A percentile compares a stretch with the other conserved stretches of the same genome.
Conservation (phyloP, 164 flowering plant genomes). For the Protea cynaroides region DNA sequence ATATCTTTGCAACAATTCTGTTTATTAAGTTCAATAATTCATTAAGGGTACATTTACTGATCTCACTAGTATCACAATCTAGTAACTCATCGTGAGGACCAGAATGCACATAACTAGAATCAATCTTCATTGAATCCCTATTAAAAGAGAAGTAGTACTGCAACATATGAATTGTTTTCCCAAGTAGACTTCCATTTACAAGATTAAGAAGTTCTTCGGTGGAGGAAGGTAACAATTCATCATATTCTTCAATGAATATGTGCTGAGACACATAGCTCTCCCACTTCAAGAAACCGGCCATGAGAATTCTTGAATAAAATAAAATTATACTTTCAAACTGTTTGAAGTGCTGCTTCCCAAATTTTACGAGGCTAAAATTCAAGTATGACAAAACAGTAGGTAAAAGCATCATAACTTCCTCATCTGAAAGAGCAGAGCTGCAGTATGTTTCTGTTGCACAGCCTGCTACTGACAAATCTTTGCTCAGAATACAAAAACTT, state of each 20-base stretch:
- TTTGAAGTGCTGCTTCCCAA: conserved; percentile 27
- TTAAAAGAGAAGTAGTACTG: conserved; percentile 31
- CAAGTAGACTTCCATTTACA: conserved; percentile 51
- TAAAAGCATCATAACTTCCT: conserved; percentile 63
- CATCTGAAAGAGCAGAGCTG: conserved; percentile 32
- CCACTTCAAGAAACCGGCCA: conserved; percentile 61
- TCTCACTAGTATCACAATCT: conserved; percentile 37
- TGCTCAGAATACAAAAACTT: conserved; percentile 26
- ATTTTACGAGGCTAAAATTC: conserved; percentile 27
- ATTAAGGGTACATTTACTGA: conserved; percentile 27
- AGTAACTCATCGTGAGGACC: conserved; percentile 32
- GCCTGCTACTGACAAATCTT: conserved; percentile 10
- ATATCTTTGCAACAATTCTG: conserved; percentile 51
- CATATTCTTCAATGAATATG: conserved; percentile 44
- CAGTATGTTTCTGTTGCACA: conserved; percentile 10
- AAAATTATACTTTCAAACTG: conserved; percentile 27
- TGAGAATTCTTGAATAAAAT: conserved; percentile 51
- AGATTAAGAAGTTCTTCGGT: conserved; percentile 39
- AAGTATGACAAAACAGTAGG: conserved; percentile 62
- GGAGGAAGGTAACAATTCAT: conserved; percentile 34
- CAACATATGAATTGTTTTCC: conserved; percentile 56
- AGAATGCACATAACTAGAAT: conserved; percentile 36
- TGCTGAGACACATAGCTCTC: conserved; percentile 40
- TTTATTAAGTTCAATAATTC: conserved; percentile 43
- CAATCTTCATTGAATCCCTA: conserved; percentile 25